Evolutionary conservation across 371 early-diverging fungal genomes (phyloP), one percentile per base, ranked within the genome.

Genomic region (Syncephalastrum racemosum): DNA sequence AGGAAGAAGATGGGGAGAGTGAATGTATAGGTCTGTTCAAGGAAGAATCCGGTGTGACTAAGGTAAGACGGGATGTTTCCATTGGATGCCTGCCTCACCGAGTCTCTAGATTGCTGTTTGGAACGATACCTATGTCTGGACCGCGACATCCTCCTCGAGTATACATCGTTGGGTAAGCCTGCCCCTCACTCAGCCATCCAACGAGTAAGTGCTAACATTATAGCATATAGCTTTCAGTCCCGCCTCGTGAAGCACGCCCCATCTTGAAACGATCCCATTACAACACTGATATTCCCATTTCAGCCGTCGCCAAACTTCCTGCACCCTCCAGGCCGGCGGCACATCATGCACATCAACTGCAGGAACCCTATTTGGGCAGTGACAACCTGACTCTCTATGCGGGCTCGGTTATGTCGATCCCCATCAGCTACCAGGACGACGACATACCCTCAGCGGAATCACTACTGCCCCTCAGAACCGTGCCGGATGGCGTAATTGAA

Each of bases 51-150:
- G 91, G 93, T 4, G 88, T 97, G 10, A 77, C 81, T n/a, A 90
- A 88, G 71, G 88, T 92, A 62, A 41, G 67, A 47, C 36, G 14
- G 25, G 41, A 15, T 15, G 25, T 6, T 16, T 39, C 19, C 2
- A 14, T 55, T 4, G 5, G 0, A 22, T 48, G 6, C 25, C 16
- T 48, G 14, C 31, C 42, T 16, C 24, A 10, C 18, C 20, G 41
- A 46, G 18, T 45, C 8, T 46, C 18, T 64, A 89, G 88, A 69
- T 93, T 64, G 82, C 79, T 16, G 91, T 90, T 2, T 70, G 88
- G 13, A 86, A 94, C 23, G 90, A 93, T 63, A 70, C 82, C 36
- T 93, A 84, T 62, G 73, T 97, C 2, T 97, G 96, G 96, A 94
- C 96, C 3, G 95, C 97, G 0, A 96, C 97, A 8, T 82, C 86